Evolutionary conservation across 305 asterid species (phyloP).

Genomic region (Fraxinus xanthoxyloides): DNA sequence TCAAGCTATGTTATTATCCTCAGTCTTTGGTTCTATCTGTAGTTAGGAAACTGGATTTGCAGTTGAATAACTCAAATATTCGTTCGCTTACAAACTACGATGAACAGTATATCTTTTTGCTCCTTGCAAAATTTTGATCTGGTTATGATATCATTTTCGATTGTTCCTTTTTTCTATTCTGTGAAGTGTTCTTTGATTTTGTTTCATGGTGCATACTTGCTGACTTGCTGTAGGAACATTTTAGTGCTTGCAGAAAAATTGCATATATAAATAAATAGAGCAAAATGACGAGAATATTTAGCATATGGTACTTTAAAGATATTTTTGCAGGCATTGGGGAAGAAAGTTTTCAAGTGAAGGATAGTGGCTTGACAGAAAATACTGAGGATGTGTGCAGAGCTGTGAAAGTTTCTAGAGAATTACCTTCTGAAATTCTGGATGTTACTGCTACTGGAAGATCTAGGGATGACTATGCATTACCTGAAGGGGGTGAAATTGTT

Average conservation of each 20-base stretch:
- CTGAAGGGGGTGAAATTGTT: conserved; percentile 47
- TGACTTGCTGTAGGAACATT: background rate
- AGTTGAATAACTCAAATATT: background rate
- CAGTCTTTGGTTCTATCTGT: background rate
- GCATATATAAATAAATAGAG: background rate
- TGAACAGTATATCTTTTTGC: background rate
- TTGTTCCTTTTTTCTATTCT: background rate
- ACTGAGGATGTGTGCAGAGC: conserved; percentile 29
- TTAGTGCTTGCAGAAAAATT: background rate
- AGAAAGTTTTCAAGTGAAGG: conserved; percentile 27
- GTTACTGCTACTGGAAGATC: conserved; percentile 32
- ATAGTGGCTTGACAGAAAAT: conserved; percentile 23
- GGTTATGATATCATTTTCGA: background rate
- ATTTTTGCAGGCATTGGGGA: conserved; percentile 36
- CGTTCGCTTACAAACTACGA: background rate
- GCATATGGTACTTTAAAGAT: background rate
- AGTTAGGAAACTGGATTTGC: background rate
- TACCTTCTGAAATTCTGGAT: conserved; percentile 29
- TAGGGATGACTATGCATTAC: conserved; percentile 24
- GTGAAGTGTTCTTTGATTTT: background rate
- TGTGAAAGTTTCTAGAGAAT: conserved; percentile 19
- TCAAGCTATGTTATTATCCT: background rate
- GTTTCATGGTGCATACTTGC: background rate
- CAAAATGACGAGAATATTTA: background rate
- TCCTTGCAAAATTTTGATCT: background rate